phyloP scores from a whole-genome alignment of 495 filamentous ascomycete species.

The Xylaria acuta region DNA sequence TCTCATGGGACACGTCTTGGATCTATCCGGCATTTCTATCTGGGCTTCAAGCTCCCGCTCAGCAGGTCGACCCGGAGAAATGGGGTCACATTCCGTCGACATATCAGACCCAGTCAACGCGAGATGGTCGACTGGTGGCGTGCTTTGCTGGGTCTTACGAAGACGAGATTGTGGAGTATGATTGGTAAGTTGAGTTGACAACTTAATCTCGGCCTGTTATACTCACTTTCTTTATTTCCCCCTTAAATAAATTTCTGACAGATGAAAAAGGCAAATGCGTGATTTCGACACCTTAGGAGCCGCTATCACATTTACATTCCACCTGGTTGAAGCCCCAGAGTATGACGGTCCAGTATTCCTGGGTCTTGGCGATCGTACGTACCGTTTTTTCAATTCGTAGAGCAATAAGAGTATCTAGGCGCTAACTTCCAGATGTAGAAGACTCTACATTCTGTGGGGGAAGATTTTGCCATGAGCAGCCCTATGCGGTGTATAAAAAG shows the following conservation, averaged over 20 bases:
- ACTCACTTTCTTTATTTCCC: too few species aligned
- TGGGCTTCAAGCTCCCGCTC: constrained; percentile 32
- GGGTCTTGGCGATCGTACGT: constrained; percentile 34
- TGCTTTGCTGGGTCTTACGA: constrained; percentile 31
- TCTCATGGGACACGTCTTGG: constrained; percentile 29
- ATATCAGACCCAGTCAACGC: constrained; percentile 30
- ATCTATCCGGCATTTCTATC: constrained; percentile 32
- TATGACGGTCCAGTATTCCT: constrained; percentile 32
- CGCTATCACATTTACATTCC: constrained; percentile 32
- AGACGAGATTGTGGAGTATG: constrained; percentile 27
- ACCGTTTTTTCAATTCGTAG: too few species aligned
- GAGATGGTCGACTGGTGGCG: constrained; percentile 30
- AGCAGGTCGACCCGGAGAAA: constrained; percentile 31
- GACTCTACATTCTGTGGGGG: constrained; percentile 10
- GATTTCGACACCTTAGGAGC: constrained; percentile 32
- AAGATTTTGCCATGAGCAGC: constrained; percentile 23
- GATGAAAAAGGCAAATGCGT: constrained; percentile 20
- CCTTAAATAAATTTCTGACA: neutral
- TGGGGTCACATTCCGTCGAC: constrained; percentile 25
- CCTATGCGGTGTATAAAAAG: constrained; percentile 20
- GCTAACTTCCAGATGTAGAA: neutral
- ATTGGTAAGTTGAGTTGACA: constrained; percentile 21
- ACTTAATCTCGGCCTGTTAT: neutral
- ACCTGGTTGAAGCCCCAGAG: constrained; percentile 28
- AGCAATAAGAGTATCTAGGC: too few species aligned